phyloP scores from a whole-genome alignment of 1,284 basidiomycete genomes.

The Malassezia caprae region DNA sequence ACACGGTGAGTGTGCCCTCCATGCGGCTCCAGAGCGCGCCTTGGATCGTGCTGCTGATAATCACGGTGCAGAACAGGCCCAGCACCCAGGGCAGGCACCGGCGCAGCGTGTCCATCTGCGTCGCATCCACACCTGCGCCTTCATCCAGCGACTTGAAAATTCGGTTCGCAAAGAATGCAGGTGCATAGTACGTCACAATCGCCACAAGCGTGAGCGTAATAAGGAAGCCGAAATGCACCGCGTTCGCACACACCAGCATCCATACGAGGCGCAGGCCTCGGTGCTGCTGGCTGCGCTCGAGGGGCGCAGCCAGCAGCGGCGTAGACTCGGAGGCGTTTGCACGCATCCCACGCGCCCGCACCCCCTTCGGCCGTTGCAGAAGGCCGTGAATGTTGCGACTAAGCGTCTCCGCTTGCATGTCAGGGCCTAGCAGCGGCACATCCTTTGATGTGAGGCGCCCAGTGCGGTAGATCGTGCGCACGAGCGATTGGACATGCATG shows the following conservation, averaged over 20 bases:
- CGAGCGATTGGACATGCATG: neutral
- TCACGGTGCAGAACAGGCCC: constrained; percentile 8
- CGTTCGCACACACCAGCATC: constrained; percentile 5
- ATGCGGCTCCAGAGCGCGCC: constrained; percentile 12
- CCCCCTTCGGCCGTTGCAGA: neutral
- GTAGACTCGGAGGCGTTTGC: neutral
- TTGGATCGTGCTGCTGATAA: constrained; percentile 16
- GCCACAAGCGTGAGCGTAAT: constrained; percentile 1
- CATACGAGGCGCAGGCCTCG: neutral
- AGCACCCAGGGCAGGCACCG: constrained; percentile 10
- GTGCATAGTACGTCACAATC: constrained; percentile 12
- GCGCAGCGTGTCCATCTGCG: neutral
- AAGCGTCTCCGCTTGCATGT: constrained; percentile 10
- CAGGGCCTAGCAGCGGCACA: constrained; percentile 6
- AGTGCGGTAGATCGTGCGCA: neutral
- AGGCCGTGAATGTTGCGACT: neutral
- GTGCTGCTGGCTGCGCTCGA: neutral
- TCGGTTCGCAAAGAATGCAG: constrained; percentile 11
- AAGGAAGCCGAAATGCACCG: neutral
- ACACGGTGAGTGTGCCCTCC: constrained; percentile 10
- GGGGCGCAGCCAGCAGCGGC: neutral
- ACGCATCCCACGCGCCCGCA: neutral
- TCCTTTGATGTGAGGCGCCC: constrained; percentile 6
- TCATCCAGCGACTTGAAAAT: constrained; percentile 9
- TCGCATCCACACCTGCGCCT: neutral